Base-by-base conservation (phyloP, 805 yeast species). In the Saitoella complicata region DNA sequence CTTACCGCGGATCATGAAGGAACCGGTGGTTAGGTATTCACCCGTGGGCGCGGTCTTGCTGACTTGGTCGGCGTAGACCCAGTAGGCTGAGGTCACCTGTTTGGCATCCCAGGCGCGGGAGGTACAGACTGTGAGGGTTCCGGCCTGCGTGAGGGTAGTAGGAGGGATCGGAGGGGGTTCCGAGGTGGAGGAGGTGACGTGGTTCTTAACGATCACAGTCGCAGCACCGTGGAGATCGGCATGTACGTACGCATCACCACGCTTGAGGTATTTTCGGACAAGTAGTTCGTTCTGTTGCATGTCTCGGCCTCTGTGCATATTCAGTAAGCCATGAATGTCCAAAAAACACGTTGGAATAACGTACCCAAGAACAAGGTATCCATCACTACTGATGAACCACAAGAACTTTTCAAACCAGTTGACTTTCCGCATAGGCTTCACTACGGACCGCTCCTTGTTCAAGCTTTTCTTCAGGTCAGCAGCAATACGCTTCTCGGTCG, bases 381-480 rank as follows among this genome's bases (percentile, higher is more conserved):
- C 87, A 57, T 88, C 97, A 51, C 79, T 76, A 0, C 95, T 74
- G n/a, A 87, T 67, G 56, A 91, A 91, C 98, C 98, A 91, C 55
- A 70, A 76, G 60, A 79, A 88, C 60, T 88, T 91, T 58, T 91
- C 98, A 64, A 91, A 91, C 83, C 95, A 87, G 57, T 68, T 78
- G 8, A 13, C 31, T 12, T 29, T 68, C 40, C 96, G 71, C 32
- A 81, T 64, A 36, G 72, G 75, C 49, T 73, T 77, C 46, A 80
- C 63, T 7, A 58, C 47, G 34, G 69, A 59, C 4, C 69, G 70
- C 39, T 78, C 76, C 47, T 74, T 75, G 43, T 74, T 75, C 47
- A 82, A 62, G 12, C 60, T 51, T 52, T 72, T 74, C 45, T 75
- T 73, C 54, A 87, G 62, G 55, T 87, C 95, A 30, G 72, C 75